Evolutionary conservation across 257 asterid genomes (phyloP).

Genomic region (Linderniella brevidens): DNA sequence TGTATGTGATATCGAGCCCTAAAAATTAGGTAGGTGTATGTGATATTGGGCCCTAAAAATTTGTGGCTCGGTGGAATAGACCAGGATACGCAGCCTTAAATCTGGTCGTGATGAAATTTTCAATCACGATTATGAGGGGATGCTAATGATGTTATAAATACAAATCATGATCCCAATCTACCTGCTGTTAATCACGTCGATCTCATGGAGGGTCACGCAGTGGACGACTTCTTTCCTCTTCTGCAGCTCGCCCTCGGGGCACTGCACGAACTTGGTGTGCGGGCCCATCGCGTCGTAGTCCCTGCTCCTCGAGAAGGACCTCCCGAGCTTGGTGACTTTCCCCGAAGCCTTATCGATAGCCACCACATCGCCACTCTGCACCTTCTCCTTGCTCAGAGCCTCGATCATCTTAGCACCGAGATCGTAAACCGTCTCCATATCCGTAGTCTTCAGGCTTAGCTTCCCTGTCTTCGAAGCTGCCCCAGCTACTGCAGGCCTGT

Average conservation of each 20-base stretch:
- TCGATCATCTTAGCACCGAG: slow-evolving; percentile 88
- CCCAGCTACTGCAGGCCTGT: slow-evolving; percentile 61
- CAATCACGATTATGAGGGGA: too few species aligned
- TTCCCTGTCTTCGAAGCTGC: slow-evolving; percentile 79
- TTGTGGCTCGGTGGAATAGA: too few species aligned
- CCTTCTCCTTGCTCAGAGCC: slow-evolving; percentile 78
- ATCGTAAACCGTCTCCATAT: slow-evolving; percentile 81
- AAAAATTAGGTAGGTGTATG: too few species aligned
- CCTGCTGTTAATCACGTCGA: slow-evolving; percentile 93
- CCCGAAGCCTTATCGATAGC: slow-evolving; percentile 90
- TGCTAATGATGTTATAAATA: neutral
- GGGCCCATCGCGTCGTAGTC: slow-evolving; percentile 97
- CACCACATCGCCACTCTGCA: slow-evolving; percentile 87
- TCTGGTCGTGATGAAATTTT: too few species aligned
- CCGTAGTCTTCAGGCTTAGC: slow-evolving; percentile 69
- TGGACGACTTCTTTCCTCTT: slow-evolving; percentile 95
- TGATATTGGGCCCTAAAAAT: too few species aligned
- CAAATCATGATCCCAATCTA: slow-evolving; percentile 4
- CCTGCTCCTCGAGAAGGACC: slow-evolving; percentile 76
- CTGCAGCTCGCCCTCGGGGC: slow-evolving; percentile 97
- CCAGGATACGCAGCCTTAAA: too few species aligned
- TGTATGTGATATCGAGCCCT: too few species aligned
- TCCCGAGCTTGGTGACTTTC: slow-evolving; percentile 69
- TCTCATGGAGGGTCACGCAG: slow-evolving; percentile 83
- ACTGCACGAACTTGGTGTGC: slow-evolving; percentile 84